phyloP scores from a whole-genome alignment of 2,329 filamentous ascomycete genomes.

The Falciphora oryzae region DNA sequence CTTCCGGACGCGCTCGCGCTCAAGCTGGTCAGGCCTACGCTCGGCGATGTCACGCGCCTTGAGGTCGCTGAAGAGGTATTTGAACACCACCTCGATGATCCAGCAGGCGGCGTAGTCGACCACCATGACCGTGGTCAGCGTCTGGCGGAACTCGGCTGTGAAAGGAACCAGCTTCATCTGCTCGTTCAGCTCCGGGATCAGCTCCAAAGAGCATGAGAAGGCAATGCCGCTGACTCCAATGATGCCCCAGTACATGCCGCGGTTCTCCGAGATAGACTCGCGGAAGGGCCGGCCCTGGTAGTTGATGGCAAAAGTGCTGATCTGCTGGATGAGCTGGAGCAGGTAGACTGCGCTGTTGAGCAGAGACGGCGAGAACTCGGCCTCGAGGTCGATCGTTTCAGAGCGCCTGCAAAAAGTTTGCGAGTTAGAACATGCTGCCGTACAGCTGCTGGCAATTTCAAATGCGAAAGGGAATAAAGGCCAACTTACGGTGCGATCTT shows the following conservation, averaged over 20 bases:
- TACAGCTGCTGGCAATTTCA: background rate
- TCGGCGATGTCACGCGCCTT: conserved; percentile 89
- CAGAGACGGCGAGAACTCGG: conserved; percentile 87
- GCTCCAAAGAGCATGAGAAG: conserved; percentile 91
- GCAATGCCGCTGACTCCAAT: conserved; percentile 84
- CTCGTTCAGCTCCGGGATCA: conserved; percentile 91
- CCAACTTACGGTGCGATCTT: conserved; percentile 72
- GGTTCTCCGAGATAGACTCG: conserved; percentile 91
- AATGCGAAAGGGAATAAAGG: conserved; percentile 19
- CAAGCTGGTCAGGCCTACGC: conserved; percentile 78
- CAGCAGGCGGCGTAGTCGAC: conserved; percentile 84
- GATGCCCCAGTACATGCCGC: conserved; percentile 97
- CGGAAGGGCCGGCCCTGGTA: conserved; percentile 98
- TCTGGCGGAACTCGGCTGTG: conserved; percentile 89
- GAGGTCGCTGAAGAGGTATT: conserved; percentile 83
- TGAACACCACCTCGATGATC: conserved; percentile 79
- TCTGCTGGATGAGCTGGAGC: conserved; percentile 95
- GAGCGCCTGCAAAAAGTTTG: conserved; percentile 33
- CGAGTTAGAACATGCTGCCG: background rate
- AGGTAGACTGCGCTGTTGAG: conserved; percentile 97
- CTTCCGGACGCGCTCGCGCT: conserved; percentile 66
- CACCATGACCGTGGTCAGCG: conserved; percentile 78
- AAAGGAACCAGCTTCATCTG: conserved; percentile 91
- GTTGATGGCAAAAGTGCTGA: conserved; percentile 98
- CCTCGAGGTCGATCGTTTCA: conserved; percentile 76